phyloP scores from a whole-genome alignment of 106 monocot species.

The Apostasia shenzhenica region DNA sequence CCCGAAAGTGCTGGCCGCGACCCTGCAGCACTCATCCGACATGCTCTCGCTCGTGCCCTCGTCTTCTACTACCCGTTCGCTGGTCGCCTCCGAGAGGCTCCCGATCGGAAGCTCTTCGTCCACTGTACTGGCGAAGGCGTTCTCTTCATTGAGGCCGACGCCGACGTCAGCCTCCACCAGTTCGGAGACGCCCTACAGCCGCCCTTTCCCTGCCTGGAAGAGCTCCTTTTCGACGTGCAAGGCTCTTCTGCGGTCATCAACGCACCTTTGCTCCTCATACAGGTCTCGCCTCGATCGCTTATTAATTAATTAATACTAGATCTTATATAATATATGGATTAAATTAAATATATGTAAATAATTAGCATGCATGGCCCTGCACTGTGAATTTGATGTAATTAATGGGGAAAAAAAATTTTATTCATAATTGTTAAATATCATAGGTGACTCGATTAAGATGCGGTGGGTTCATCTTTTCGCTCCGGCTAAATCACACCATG shows the following conservation, averaged over 20 bases:
- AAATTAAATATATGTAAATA: no score
- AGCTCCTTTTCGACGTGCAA: conserved; percentile 38
- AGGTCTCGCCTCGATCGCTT: conserved; percentile 13
- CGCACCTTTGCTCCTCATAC: conserved; percentile 46
- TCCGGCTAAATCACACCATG: conserved; percentile 59
- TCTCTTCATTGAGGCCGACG: conserved; percentile 70
- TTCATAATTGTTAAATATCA: background rate
- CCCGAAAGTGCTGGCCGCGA: background rate
- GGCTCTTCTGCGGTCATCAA: conserved; percentile 31
- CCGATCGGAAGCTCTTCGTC: conserved; percentile 42
- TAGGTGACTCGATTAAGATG: conserved; percentile 58
- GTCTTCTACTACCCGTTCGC: conserved; percentile 74
- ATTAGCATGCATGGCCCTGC: no score
- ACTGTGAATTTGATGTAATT: no score
- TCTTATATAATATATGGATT: no score
- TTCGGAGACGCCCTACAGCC: conserved; percentile 52
- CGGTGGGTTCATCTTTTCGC: conserved; percentile 61
- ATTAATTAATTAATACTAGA: background rate
- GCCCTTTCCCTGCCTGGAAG: conserved; percentile 49
- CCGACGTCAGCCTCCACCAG: conserved; percentile 43
- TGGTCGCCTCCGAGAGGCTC: conserved; percentile 35
- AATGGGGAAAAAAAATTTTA: background rate
- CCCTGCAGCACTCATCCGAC: conserved; percentile 37
- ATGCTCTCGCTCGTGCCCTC: conserved; percentile 37
- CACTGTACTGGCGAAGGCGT: conserved; percentile 79